Conservation (phyloP, 73 alveolate species). For the Paramecium octaurelia region DNA sequence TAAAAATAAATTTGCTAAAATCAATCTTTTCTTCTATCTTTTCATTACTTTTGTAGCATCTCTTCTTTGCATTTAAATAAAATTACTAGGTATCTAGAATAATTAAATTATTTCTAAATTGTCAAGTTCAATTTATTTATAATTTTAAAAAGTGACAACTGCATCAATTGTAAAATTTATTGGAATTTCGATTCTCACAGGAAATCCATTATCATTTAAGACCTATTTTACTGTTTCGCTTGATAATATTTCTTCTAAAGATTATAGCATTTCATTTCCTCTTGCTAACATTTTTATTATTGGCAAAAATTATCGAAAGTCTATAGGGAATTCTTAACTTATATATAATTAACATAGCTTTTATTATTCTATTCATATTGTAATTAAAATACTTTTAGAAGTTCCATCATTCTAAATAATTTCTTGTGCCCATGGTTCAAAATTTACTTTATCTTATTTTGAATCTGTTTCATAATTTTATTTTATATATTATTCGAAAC, state of each 20-base stretch:
- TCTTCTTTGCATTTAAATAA: conserved; percentile 61
- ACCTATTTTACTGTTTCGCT: conserved; percentile 64
- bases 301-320: conserved; percentile 63
- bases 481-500: conserved; percentile 34
- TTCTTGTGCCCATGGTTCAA: not conserved
- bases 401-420: not conserved
- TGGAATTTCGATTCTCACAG: conserved; percentile 82
- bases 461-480: not conserved
- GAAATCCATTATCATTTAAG: conserved; percentile 76
- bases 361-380: not conserved
- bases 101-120: not conserved
- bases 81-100: conserved; percentile 70
- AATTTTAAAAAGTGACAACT: conserved; percentile 63
- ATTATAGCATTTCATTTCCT: conserved; percentile 65
- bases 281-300: conserved; percentile 73
- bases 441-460: not conserved
- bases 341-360: conserved; percentile 66
- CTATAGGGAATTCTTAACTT: conserved; percentile 77
- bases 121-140: conserved; percentile 50
- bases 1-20: conserved; percentile 54
- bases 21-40: conserved; percentile 49
- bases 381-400: not conserved
- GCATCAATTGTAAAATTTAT: conserved; percentile 76
- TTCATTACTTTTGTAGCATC: conserved; percentile 79
- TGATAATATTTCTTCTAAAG: conserved; percentile 65